Evolutionary conservation across 2,329 filamentous ascomycete species (phyloP), one percentile per base, ranked within the genome.

Genomic region (Pestalotiopsis sp.): DNA sequence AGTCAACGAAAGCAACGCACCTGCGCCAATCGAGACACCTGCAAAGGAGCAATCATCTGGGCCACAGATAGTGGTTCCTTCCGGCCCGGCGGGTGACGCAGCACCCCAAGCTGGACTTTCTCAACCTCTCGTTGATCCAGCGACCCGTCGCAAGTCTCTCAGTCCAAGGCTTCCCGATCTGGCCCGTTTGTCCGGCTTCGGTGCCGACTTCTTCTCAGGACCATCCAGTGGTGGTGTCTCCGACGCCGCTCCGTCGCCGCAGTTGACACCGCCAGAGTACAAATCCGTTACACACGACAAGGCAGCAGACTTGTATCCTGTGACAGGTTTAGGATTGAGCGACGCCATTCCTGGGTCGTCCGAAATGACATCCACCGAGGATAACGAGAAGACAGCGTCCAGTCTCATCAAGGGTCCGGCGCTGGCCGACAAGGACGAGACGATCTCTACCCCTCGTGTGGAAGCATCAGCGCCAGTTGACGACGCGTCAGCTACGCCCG

Each of bases 121-220:
- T 14, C 59, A 62, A 4, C 25, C n/a, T 58, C 64, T 57, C 20
- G 67, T 70, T 39, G 65, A 67, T 31, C 36, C 69, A 59, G 69
- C 73, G 57, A 68, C 68, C 55, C 72, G 71, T 81, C 52, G 64
- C n/a, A 59, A 55, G 14, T 88, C 87, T 1, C 81, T 81, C 1
- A 90, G 88, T 70, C 88, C 88, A 0, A 84, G 87, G 70, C 80
- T 91, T 20, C 89, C 89, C 11, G 83, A 88, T 69, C 73, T 91
- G 3, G 81, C 83, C 13, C 86, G 88, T 31, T 81, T 91, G 80
- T 91, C 89, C 57, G 82, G 83, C 1, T 91, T 91, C 74, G 87
- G 88, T 1, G 80, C 86, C 57, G 87, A 90, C 68, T 81, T 91
- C 58, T 90, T 90, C 70, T 82, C 83, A 4, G 71, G 74, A 17